A percentile compares a stretch with the other conserved stretches of the same genome.
phyloP scores from a whole-genome alignment of 225 moss, liverwort and hornwort genomes.

The Neckera pumila region DNA sequence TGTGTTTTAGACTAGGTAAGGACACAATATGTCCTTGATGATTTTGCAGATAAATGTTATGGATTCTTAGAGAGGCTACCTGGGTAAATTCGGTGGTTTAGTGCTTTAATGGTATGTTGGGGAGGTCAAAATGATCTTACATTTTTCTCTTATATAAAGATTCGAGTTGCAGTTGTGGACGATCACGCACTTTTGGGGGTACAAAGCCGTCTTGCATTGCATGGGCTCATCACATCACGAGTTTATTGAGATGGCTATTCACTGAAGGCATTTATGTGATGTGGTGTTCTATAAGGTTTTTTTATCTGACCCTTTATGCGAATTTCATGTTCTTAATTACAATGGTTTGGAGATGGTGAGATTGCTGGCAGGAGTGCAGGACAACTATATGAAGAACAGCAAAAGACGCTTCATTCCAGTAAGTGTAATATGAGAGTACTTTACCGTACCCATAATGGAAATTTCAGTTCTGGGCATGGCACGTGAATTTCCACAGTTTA shows the following conservation, averaged over 20 bases:
- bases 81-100: not conserved
- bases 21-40: not conserved
- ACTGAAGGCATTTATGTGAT: not conserved
- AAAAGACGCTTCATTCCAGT: not conserved
- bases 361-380: not conserved
- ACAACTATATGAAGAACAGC: not conserved
- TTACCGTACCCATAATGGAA: not conserved
- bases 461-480: not conserved
- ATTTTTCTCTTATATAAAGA: not conserved
- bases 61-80: not conserved
- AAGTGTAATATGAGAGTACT: not conserved
- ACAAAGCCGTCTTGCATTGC: not conserved
- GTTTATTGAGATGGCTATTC: not conserved
- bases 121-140: constrained; percentile 5
- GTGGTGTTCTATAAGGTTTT: not conserved
- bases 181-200: not conserved
- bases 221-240: not conserved
- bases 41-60: constrained; percentile 7
- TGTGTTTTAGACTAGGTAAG: not conserved
- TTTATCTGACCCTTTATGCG: not conserved
- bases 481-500: not conserved
- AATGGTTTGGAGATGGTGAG: not conserved
- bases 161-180: not conserved
- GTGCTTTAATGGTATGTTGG: not conserved
- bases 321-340: not conserved